These are phyloP conservation scores for Lecanosticta acicola DNA, from an alignment of 2,329 filamentous ascomycete species.

Conservation along the genomic window DNA sequence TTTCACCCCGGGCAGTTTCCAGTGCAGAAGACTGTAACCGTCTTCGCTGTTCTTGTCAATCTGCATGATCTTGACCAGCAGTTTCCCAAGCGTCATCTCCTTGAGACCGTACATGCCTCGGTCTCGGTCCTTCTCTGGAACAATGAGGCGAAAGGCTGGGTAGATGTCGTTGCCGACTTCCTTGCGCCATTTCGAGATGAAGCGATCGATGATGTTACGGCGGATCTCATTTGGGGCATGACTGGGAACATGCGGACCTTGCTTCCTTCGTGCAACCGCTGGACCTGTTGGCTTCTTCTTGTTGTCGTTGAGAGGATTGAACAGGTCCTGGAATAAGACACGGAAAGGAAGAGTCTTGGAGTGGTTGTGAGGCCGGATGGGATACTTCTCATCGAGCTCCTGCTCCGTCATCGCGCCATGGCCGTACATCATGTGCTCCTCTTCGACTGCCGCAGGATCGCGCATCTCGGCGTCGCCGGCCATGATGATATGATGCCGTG, in stretches of 20 bases:
- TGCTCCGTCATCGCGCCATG: constrained; percentile 39
- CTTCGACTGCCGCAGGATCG: constrained; percentile 40
- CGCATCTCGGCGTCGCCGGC: constrained; percentile 32
- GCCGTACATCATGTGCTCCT: constrained; percentile 47
- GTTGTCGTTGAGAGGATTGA: constrained; percentile 74
- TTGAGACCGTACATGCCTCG: constrained; percentile 91
- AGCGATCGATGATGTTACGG: constrained; percentile 74
- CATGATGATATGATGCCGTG: constrained; percentile 30
- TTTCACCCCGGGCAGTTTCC: constrained; percentile 78
- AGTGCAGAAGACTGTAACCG: constrained; percentile 76
- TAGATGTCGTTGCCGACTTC: constrained; percentile 91
- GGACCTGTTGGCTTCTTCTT: constrained; percentile 63
- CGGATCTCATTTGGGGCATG: constrained; percentile 66
- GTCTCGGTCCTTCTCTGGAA: constrained; percentile 89
- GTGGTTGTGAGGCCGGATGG: constrained; percentile 75
- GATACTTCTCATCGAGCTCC: constrained; percentile 57
- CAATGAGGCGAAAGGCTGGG: constrained; percentile 82
- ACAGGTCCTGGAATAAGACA: constrained; percentile 68
- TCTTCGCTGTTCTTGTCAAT: constrained; percentile 89
- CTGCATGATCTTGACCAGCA: constrained; percentile 87
- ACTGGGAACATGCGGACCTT: constrained; percentile 49
- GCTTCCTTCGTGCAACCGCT: constrained; percentile 51
- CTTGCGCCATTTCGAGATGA: constrained; percentile 78
- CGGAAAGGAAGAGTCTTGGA: constrained; percentile 76
- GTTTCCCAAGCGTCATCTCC: constrained; percentile 81